Conservation (phyloP, 129 eudicot species). For the Tagetes patula region DNA sequence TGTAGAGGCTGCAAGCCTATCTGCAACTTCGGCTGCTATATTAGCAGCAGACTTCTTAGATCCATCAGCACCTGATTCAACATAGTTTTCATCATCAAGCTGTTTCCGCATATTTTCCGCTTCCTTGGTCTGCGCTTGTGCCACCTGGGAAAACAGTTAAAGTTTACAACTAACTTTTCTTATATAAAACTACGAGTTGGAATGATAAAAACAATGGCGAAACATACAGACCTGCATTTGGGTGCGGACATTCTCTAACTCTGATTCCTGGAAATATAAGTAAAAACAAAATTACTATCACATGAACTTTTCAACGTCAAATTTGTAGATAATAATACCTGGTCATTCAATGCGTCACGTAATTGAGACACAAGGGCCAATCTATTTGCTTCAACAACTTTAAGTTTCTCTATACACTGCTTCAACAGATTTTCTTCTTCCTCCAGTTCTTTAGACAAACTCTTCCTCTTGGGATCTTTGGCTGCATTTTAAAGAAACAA, state of each 20-base stretch:
- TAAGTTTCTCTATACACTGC: constrained; percentile 79
- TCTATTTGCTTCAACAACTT: constrained; percentile 84
- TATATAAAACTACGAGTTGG: not conserved
- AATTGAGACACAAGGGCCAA: constrained; percentile 77
- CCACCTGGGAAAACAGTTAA: constrained; percentile 58
- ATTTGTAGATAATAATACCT: constrained; percentile 41
- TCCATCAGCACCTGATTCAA: constrained; percentile 31
- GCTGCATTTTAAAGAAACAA: constrained; percentile 42
- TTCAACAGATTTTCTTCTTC: constrained; percentile 64
- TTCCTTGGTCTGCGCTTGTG: constrained; percentile 77
- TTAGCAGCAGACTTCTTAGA: constrained; percentile 62
- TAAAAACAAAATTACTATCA: constrained; percentile 11
- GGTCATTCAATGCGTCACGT: constrained; percentile 75
- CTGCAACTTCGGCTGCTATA: constrained; percentile 93
- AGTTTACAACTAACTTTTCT: not conserved
- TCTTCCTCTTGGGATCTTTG: constrained; percentile 75
- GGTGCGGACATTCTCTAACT: constrained; percentile 87
- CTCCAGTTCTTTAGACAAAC: constrained; percentile 62
- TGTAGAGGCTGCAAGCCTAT: constrained; percentile 81
- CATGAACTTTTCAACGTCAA: not conserved
- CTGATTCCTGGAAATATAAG: constrained; percentile 65
- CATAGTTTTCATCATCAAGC: constrained; percentile 63
- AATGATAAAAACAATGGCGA: not conserved
- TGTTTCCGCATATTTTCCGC: constrained; percentile 51
- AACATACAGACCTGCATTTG: constrained; percentile 78